A percentile compares a stretch with the other conserved stretches of the same genome.
phyloP scores from a whole-genome alignment of 2,329 filamentous ascomycete genomes.

The Botryotinia globosa region DNA sequence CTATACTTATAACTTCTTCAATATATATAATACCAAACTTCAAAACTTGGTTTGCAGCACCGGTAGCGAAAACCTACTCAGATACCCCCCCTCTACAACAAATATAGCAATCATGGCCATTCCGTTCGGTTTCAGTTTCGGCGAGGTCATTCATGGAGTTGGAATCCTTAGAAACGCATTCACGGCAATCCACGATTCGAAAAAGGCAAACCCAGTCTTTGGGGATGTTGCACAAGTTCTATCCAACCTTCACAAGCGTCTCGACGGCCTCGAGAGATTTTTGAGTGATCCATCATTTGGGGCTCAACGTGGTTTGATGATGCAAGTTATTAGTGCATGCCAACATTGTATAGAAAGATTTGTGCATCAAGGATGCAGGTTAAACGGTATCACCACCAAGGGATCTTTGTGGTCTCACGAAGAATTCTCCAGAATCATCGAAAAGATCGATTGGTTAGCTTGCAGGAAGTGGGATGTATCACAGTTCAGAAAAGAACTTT shows the following conservation, averaged over 20 bases:
- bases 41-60: neutral
- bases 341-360: conserved; percentile 20
- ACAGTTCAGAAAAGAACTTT: conserved; percentile 18
- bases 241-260: conserved; percentile 13
- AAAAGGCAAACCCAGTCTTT: conserved; percentile 10
- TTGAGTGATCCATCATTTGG: conserved; percentile 9
- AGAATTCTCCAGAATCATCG: conserved; percentile 16
- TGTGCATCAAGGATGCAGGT: conserved; percentile 18
- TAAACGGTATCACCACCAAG: conserved; percentile 16
- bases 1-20: neutral
- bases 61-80: neutral
- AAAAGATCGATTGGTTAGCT: conserved; percentile 15
- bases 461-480: conserved; percentile 19
- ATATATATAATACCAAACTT: neutral
- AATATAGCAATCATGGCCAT: conserved; percentile 12
- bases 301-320: conserved; percentile 17
- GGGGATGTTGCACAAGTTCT: conserved; percentile 16
- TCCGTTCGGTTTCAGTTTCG: conserved; percentile 20
- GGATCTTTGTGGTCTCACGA: conserved; percentile 18
- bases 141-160: conserved; percentile 18
- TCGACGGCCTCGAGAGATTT: conserved; percentile 19
- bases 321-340: conserved; percentile 19
- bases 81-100: neutral
- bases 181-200: conserved; percentile 14
- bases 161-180: conserved; percentile 15